Percentiles rank a stretch among this genome's conserved stretches.
Conservation (phyloP, 345 rosid genomes). For the Citrus australasica region DNA sequence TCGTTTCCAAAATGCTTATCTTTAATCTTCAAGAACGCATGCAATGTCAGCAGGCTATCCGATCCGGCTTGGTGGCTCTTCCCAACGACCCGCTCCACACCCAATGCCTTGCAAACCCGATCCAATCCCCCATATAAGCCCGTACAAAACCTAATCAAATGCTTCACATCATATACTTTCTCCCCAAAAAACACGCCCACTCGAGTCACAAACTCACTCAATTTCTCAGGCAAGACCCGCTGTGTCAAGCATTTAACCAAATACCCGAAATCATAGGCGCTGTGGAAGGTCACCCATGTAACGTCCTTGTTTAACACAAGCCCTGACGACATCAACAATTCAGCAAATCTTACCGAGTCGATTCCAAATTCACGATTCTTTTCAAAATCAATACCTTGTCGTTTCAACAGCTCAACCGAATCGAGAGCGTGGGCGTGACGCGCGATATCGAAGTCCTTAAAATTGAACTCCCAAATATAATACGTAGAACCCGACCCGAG, state of each 20-base stretch:
- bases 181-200: slow-evolving; percentile 41
- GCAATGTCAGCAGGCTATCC: slow-evolving; percentile 47
- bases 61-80: slow-evolving; percentile 57
- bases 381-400: slow-evolving; percentile 63
- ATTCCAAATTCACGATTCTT: slow-evolving; percentile 38
- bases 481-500: slow-evolving; percentile 29
- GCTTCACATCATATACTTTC: slow-evolving; percentile 57
- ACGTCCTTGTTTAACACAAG: slow-evolving; percentile 42
- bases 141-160: slow-evolving; percentile 45
- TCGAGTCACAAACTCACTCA: slow-evolving; percentile 32
- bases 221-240: slow-evolving; percentile 26
- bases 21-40: slow-evolving; percentile 31
- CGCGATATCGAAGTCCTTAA: slow-evolving; percentile 48
- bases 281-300: slow-evolving; percentile 71
- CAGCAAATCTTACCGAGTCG: slow-evolving; percentile 42
- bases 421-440: slow-evolving; percentile 49
- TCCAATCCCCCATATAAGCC: slow-evolving; percentile 54
- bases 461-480: slow-evolving; percentile 69
- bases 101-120: slow-evolving; percentile 34
- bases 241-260: slow-evolving; percentile 54
- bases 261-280: slow-evolving; percentile 69
- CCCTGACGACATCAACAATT: slow-evolving; percentile 56
- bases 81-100: slow-evolving; percentile 39
- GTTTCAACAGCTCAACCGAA: slow-evolving; percentile 51
- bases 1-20: slow-evolving; percentile 23